phyloP scores from a whole-genome alignment of 176 grass and related monocot species.

The Ampelocalamus luodianensis region DNA sequence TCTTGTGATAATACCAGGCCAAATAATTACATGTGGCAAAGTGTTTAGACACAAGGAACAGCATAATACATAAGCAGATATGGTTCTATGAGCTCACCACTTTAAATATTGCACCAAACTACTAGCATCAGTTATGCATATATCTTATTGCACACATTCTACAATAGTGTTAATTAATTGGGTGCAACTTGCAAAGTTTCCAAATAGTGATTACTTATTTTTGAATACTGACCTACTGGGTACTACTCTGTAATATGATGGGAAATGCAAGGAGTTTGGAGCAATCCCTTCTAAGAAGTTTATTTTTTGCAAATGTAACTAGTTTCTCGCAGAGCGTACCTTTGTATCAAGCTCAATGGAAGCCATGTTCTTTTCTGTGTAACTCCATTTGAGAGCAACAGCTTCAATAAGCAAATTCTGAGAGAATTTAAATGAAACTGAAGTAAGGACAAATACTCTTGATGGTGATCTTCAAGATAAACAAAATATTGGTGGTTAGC shows the following conservation, averaged over 20 bases:
- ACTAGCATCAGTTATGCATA: background rate
- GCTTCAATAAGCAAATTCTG: conserved; percentile 77
- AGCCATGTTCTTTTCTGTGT: conserved; percentile 67
- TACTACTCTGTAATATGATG: background rate
- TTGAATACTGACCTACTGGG: background rate
- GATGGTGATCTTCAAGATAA: background rate
- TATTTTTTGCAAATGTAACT: conserved; percentile 32
- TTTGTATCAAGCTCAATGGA: conserved; percentile 75
- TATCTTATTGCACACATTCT: conserved; percentile 19
- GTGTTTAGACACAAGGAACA: conserved; percentile 14
- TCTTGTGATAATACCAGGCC: background rate
- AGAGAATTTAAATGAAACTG: conserved; percentile 31
- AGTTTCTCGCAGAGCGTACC: conserved; percentile 50
- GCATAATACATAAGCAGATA: conserved; percentile 24
- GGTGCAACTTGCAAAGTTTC: background rate
- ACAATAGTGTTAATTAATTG: conserved; percentile 3
- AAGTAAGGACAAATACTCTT: conserved; percentile 9
- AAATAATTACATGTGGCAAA: conserved; percentile 9
- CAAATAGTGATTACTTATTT: background rate
- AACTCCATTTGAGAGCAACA: conserved; percentile 82
- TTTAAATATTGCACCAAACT: conserved; percentile 22
- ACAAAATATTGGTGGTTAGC: background rate
- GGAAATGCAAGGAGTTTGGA: background rate
- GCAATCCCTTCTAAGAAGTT: conserved; percentile 10
- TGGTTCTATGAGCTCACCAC: conserved; percentile 24